A percentile compares a stretch with the other conserved stretches of the same genome.
Conservation (phyloP, 352 stramenopile species). For the Aphanomyces euteiches region DNA sequence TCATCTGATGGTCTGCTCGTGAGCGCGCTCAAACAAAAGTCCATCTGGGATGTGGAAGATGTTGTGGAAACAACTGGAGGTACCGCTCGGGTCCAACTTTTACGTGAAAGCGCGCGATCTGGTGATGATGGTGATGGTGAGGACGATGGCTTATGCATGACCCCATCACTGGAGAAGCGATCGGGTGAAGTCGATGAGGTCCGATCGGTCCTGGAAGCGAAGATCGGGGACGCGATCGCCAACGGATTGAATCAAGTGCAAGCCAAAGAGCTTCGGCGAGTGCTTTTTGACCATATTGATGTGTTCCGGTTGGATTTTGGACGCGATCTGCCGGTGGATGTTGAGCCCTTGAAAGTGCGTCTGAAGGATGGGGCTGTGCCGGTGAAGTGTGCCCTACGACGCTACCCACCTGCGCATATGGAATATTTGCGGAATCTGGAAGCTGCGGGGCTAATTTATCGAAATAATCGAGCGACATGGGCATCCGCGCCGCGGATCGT, state of each 20-base stretch:
- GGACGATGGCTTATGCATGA: too few species aligned
- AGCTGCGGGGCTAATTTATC: slow-evolving; percentile 11
- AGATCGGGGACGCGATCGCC: slow-evolving; percentile 19
- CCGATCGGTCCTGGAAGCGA: slow-evolving; percentile 8
- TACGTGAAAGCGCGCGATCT: background rate
- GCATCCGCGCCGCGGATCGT: slow-evolving; percentile 30
- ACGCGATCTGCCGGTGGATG: slow-evolving; percentile 27
- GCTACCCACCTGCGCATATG: slow-evolving; percentile 27
- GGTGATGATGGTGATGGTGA: background rate
- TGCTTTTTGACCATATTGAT: slow-evolving; percentile 13
- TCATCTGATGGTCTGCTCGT: slow-evolving; percentile 25
- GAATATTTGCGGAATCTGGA: slow-evolving; percentile 29
- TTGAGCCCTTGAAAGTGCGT: slow-evolving; percentile 30
- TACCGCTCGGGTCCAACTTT: background rate
- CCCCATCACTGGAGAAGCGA: too few species aligned
- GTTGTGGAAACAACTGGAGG: background rate
- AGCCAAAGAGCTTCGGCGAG: slow-evolving; percentile 10
- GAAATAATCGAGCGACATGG: slow-evolving; percentile 26
- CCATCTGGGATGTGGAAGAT: slow-evolving; percentile 19
- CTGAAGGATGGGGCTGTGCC: slow-evolving; percentile 30
- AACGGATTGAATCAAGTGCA: background rate
- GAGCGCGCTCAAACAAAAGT: background rate
- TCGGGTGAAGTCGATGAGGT: too few species aligned
- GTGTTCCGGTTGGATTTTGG: slow-evolving; percentile 32
- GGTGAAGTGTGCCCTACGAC: slow-evolving; percentile 27